Evolutionary conservation across 1,284 basidiomycete genomes (phyloP).

Genomic region (Boletus sp.): DNA sequence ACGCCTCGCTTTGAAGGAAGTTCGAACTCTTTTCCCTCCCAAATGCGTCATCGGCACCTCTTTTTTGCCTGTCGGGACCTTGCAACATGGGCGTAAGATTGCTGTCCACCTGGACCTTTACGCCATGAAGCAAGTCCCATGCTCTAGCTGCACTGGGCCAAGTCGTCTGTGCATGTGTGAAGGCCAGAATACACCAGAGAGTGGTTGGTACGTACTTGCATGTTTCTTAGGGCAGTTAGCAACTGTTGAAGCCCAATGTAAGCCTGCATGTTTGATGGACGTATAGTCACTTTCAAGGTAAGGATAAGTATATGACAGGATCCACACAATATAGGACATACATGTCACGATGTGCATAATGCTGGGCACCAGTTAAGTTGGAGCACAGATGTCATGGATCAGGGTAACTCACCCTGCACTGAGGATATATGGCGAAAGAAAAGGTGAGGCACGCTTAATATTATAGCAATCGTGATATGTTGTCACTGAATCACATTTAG

Average conservation of each 20-base stretch:
- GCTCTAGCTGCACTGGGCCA: conserved; percentile 77
- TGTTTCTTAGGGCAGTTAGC: conserved; percentile 62
- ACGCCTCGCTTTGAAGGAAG: conserved; percentile 43
- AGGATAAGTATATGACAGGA: conserved; percentile 6
- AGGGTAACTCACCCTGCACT: conserved; percentile 59
- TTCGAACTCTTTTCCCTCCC: conserved; percentile 50
- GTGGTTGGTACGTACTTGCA: conserved; percentile 49
- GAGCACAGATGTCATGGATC: background rate
- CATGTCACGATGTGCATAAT: conserved; percentile 82
- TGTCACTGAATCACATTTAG: conserved; percentile 42
- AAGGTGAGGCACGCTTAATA: conserved; percentile 61
- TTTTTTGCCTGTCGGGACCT: conserved; percentile 48
- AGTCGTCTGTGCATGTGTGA: conserved; percentile 35
- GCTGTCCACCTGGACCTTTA: conserved; percentile 52
- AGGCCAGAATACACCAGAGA: background rate
- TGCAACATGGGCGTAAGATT: conserved; percentile 34
- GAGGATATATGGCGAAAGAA: conserved; percentile 72
- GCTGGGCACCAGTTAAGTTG: conserved; percentile 36
- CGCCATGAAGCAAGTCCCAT: conserved; percentile 67
- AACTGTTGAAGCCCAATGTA: conserved; percentile 64
- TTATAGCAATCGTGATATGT: conserved; percentile 59
- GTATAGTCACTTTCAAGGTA: conserved; percentile 52
- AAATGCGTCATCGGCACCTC: conserved; percentile 63
- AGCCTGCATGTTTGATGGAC: conserved; percentile 66
- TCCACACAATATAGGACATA: conserved; percentile 34